These are phyloP conservation scores for Curvularia sp. DNA, from an alignment of 2,329 filamentous ascomycete genomes.

Conservation along the genomic window DNA sequence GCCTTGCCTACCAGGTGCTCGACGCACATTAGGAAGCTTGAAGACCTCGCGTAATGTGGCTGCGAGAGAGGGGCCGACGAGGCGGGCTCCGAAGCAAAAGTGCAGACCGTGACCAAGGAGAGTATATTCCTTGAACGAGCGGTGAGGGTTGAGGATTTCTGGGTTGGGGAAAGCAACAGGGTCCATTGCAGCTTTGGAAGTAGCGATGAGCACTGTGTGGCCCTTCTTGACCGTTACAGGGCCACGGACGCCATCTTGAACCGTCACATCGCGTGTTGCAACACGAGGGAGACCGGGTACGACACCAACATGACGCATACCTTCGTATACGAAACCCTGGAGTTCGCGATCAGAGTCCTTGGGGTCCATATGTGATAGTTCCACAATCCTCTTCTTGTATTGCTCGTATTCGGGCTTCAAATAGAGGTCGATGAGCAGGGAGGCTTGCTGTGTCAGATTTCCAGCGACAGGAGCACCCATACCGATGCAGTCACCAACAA, in stretches of 20 bases:
- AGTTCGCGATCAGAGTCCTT: slow-evolving; percentile 64
- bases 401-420: slow-evolving; percentile 58
- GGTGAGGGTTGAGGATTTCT: slow-evolving; percentile 49
- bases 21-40: slow-evolving; percentile 43
- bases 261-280: slow-evolving; percentile 56
- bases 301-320: slow-evolving; percentile 61
- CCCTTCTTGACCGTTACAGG: slow-evolving; percentile 54
- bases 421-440: slow-evolving; percentile 61
- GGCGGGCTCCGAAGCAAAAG: slow-evolving; percentile 43
- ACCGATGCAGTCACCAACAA: slow-evolving; percentile 60
- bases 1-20: slow-evolving; percentile 42
- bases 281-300: slow-evolving; percentile 62
- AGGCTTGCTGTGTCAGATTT: slow-evolving; percentile 62
- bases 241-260: slow-evolving; percentile 58
- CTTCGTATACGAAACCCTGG: slow-evolving; percentile 62
- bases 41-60: slow-evolving; percentile 45
- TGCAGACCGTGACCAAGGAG: slow-evolving; percentile 44
- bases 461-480: slow-evolving; percentile 59
- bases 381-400: slow-evolving; percentile 60
- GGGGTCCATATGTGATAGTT: slow-evolving; percentile 57
- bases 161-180: slow-evolving; percentile 43
- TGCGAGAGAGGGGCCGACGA: slow-evolving; percentile 39
- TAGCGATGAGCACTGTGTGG: slow-evolving; percentile 49
- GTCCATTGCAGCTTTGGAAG: slow-evolving; percentile 50
- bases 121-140: slow-evolving; percentile 42